Base-by-base conservation (phyloP, 2,329 filamentous ascomycete species). In the Scolecobasidium constrictum region DNA sequence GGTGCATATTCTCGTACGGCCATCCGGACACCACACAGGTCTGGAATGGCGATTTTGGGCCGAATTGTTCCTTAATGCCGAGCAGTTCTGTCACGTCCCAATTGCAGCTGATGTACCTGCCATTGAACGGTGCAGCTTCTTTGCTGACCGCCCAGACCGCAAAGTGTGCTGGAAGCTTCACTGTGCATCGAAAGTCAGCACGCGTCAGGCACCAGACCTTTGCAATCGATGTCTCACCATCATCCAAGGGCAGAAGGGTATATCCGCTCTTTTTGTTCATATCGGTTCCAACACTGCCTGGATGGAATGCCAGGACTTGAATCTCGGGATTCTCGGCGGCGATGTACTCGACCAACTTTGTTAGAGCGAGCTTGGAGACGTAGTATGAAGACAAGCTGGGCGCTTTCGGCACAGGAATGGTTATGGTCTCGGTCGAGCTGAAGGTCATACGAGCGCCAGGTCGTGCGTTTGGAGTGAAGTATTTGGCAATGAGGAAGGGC, bases 381-480 rank as follows among this genome's bases (percentile, higher is more conserved):
- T 9, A 31, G 15, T 31, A 31, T 3, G 38, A 40, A 68, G 64
- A 22, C 20, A 6, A 6, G 7, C 13, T 19, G 17, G n/a, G 6
- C 15, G 26, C 26, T 9, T n/a, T 31, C 9, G 9, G 9, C 15
- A 9, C 26, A 9, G 26, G 26, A 15, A 31, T 31, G 15, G 15
- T n/a, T n/a, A 31, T 31, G 9, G 9, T 31, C 15, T 31, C 26
- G 9, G 26, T 9, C 9, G 9, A 9, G 26, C 9, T 31, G 15
- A 31, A 31, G 9, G 26, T 31, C 9, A 31, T 9, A 22, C 5
- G n/a, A 4, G 37, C 17, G 11, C 26, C 17, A 5, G 20, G 20
- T 16, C 28, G 12, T 3, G n/a, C 16, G 15, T 16, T 41, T n/a
- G 39, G 39, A 6, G 34, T 7, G 26, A 31, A 31, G 26, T 31